These are phyloP conservation scores for Sapria himalayana DNA, from an alignment of 345 rosid species.

Conservation along the genomic window DNA sequence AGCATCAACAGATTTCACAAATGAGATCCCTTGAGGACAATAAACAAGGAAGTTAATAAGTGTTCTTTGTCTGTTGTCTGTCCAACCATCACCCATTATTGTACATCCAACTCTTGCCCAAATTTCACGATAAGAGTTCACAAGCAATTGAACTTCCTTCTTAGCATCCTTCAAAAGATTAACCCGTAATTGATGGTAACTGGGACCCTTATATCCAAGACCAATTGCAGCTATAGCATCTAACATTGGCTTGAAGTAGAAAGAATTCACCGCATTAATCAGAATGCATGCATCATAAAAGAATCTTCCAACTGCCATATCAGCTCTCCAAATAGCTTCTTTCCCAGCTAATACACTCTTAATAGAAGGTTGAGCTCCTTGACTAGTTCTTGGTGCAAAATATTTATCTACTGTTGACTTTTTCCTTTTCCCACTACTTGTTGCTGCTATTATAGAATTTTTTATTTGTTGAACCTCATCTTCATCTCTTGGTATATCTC, in stretches of 20 bases:
- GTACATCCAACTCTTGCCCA: constrained; percentile 39
- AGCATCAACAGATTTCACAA: constrained; percentile 25
- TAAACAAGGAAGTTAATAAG: constrained; percentile 20
- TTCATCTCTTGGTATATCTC: too few relatives aligned
- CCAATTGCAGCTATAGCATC: constrained; percentile 22
- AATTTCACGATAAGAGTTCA: too few relatives aligned
- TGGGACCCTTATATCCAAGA: constrained; percentile 25
- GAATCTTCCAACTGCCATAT: constrained; percentile 21
- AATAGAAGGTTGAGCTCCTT: too few relatives aligned
- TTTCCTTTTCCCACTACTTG: too few relatives aligned
- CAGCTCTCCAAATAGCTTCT: too few relatives aligned
- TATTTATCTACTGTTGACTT: too few relatives aligned
- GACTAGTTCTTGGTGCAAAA: too few relatives aligned
- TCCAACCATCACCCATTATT: constrained; percentile 27
- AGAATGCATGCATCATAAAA: constrained; percentile 26
- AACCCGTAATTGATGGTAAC: constrained; percentile 15
- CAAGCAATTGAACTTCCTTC: constrained; percentile 15
- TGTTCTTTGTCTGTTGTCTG: constrained; percentile 12
- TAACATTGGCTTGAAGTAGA: constrained; percentile 26
- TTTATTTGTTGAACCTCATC: too few relatives aligned
- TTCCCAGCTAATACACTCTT: too few relatives aligned
- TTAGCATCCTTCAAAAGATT: constrained; percentile 17
- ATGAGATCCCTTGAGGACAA: constrained; percentile 27
- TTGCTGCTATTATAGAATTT: too few relatives aligned
- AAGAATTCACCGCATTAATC: constrained; percentile 22